These are phyloP conservation scores for Yamadazyma aaseri DNA, from an alignment of 1,139 yeast species.

Conservation along the genomic window DNA sequence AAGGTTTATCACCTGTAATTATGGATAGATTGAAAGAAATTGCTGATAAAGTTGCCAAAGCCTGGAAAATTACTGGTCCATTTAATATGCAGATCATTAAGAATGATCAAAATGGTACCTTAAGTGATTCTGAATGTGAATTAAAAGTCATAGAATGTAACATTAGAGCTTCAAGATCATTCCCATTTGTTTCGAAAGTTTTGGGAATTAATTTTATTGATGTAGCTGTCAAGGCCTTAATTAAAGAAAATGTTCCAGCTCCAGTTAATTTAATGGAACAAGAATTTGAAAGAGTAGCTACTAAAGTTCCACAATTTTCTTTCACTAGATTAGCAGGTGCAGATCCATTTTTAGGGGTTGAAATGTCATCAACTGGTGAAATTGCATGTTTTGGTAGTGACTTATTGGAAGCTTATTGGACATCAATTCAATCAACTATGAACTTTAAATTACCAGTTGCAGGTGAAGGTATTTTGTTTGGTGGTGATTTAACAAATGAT, in stretches of 20 bases:
- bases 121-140: conserved; percentile 54
- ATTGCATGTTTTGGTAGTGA: conserved; percentile 93
- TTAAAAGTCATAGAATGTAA: conserved; percentile 96
- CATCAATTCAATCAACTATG: conserved; percentile 95
- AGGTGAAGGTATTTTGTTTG: conserved; percentile 84
- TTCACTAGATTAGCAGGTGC: conserved; percentile 98
- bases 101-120: conserved; percentile 47
- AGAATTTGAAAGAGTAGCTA: conserved; percentile 75
- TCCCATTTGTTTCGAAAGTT: conserved; percentile 98
- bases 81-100: conserved; percentile 97
- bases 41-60: conserved; percentile 89
- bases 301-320: conserved; percentile 97
- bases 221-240: conserved; percentile 84
- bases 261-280: conserved; percentile 69
- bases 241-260: conserved; percentile 67
- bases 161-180: conserved; percentile 96
- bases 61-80: conserved; percentile 97
- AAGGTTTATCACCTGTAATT: conserved; percentile 56
- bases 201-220: conserved; percentile 92
- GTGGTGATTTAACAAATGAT: conserved; percentile 81
- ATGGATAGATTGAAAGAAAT: conserved; percentile 69
- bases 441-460: conserved; percentile 92
- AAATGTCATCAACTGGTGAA: conserved; percentile 99
- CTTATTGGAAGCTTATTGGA: conserved; percentile 92
- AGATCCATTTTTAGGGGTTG: conserved; percentile 97